phyloP scores from a whole-genome alignment of 2,329 filamentous ascomycete species.

The Teratosphaeria epicoccoides region DNA sequence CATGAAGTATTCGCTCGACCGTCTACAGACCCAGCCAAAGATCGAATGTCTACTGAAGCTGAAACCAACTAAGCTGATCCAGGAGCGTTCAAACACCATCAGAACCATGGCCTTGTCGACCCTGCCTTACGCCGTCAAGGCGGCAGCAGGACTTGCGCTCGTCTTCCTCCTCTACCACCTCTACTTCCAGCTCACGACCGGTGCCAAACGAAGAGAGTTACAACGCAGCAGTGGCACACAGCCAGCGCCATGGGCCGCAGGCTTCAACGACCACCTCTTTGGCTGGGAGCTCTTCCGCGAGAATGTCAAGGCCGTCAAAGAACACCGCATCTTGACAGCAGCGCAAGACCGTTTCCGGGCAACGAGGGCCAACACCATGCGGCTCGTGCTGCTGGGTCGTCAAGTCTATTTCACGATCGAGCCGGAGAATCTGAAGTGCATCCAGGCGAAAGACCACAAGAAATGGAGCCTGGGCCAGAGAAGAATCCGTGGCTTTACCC shows the following conservation, averaged over 20 bases:
- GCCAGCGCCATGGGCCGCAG: constrained; percentile 36
- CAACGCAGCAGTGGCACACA: constrained; percentile 38
- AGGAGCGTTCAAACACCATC: too few species aligned
- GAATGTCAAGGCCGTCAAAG: constrained; percentile 30
- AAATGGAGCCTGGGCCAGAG: constrained; percentile 33
- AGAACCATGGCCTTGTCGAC: constrained; percentile 8
- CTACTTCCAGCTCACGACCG: constrained; percentile 26
- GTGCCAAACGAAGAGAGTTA: constrained; percentile 28
- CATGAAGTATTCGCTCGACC: too few species aligned
- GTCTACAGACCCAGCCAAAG: too few species aligned
- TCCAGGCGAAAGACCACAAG: constrained; percentile 36
- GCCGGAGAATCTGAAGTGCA: constrained; percentile 39
- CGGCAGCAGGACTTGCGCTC: constrained; percentile 21
- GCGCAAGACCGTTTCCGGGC: constrained; percentile 25
- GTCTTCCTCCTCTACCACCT: constrained; percentile 27
- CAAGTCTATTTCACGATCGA: constrained; percentile 33
- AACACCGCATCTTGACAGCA: constrained; percentile 28
- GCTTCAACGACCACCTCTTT: constrained; percentile 43
- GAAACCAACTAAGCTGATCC: too few species aligned
- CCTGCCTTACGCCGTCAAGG: constrained; percentile 9
- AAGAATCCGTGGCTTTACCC: constrained; percentile 25
- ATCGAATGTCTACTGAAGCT: too few species aligned
- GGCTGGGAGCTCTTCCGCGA: constrained; percentile 41
- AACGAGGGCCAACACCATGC: constrained; percentile 29
- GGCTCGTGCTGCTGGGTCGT: constrained; percentile 23